Base-by-base conservation (phyloP, 805 yeast species). In the Saccharomycopsis sp. region DNA sequence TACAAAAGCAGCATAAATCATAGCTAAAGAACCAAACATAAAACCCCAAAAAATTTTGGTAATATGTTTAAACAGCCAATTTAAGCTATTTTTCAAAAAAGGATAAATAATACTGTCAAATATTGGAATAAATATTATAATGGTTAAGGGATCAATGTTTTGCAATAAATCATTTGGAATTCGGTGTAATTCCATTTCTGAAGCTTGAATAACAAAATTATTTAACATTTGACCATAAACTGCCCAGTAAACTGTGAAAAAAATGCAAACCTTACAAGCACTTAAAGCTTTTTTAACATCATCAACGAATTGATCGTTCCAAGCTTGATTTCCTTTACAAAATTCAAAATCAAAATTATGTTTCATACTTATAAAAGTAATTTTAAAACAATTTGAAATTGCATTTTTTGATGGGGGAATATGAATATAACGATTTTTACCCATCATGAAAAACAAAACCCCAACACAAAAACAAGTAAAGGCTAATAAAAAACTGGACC, bases 161-260 rank as follows among this genome's bases (percentile, higher is more conserved):
- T 76, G 80, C 64, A 82, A 70, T 51, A 82, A 66, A 66, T 82
- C 94, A 56, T 83, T 83, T 49, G 94, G 92, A 51, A 82, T 67
- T 31, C 84, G 82, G 56, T 82, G 86, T 40, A 72, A 64, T 51
- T 79, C 74, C 84, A 81, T 77, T 49, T 71, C 67, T 43, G 77
- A 82, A 34, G 88, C 86, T 56, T 79, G 86, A 31, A 84, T 70
- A 44, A 79, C 71, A 52, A 82, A 79, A 59, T 77, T 35, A 62
- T 74, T 76, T 44, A 73, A 57, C 81, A 82, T 80, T 63, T 79
- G 85, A 37, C 76, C 74, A 58, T 79, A 79, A 27, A 75, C 77
- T 37, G 78, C 67, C 86, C 86, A 79, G 65, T 76, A 82, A 38
- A 82, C 64, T 29, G 87, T 83, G 57, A 70, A 80, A 62, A 75